Evolutionary conservation across 306 rosid species (phyloP).

Genomic region (Cucurbita ficifolia): DNA sequence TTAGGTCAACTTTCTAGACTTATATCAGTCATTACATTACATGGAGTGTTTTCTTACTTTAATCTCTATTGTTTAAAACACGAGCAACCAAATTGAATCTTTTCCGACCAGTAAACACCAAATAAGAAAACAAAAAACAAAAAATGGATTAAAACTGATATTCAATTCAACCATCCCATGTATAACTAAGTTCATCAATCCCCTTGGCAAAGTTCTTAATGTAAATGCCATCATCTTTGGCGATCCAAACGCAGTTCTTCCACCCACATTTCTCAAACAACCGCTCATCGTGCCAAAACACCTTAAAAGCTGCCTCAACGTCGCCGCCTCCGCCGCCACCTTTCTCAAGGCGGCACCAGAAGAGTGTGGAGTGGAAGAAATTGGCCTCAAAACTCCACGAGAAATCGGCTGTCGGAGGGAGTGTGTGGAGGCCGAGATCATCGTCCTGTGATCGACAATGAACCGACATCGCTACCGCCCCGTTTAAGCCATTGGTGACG

Average conservation of each 20-base stretch:
- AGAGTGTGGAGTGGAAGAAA: constrained; percentile 6
- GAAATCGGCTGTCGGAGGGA: background rate
- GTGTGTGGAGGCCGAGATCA: constrained; percentile 6
- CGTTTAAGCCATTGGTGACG: background rate
- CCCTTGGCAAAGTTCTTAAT: background rate
- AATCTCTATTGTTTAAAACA: no score
- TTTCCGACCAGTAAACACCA: background rate
- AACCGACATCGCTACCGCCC: background rate
- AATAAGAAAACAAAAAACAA: background rate
- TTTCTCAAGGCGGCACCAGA: constrained; percentile 6
- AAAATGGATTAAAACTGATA: background rate
- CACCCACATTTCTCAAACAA: constrained; percentile 5
- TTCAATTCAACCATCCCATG: background rate
- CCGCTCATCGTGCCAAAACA: background rate
- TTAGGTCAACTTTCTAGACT: no score
- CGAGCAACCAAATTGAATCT: no score
- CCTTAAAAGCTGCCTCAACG: background rate
- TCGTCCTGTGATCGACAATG: constrained; percentile 14
- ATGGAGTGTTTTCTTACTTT: no score
- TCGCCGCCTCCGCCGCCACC: background rate
- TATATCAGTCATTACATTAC: no score
- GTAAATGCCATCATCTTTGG: constrained; percentile 12
- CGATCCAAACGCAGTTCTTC: constrained; percentile 13
- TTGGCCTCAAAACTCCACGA: constrained; percentile 8
- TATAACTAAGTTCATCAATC: background rate